phyloP scores from a whole-genome alignment of 495 filamentous ascomycete species.

The Aspergillus haitiensis region DNA sequence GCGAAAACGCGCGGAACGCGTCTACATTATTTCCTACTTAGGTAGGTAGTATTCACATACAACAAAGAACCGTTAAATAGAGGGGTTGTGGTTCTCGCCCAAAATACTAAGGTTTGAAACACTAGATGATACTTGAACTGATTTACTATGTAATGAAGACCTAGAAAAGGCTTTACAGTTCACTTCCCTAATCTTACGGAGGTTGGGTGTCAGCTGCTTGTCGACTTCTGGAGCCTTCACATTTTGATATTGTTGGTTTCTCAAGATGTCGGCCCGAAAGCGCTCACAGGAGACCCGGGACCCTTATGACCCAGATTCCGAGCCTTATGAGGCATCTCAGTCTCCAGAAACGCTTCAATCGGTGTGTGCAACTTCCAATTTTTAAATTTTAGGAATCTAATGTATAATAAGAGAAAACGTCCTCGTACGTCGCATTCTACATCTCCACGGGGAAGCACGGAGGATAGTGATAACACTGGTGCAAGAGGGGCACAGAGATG shows the following conservation, averaged over 20 bases:
- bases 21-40: too few species aligned
- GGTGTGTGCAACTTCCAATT: conserved; percentile 6
- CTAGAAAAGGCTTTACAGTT: background rate
- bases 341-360: conserved; percentile 41
- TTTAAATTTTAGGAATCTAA: conserved; percentile 17
- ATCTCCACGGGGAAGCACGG: conserved; percentile 28
- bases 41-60: too few species aligned
- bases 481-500: conserved; percentile 26
- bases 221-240: too few species aligned
- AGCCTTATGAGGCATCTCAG: conserved; percentile 47
- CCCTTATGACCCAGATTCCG: conserved; percentile 52
- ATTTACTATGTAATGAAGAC: background rate
- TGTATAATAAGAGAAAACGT: conserved; percentile 38
- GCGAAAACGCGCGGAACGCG: too few species aligned
- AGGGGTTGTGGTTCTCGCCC: too few species aligned
- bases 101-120: too few species aligned
- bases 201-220: too few species aligned
- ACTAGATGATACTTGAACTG: too few species aligned
- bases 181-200: background rate
- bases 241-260: conserved; percentile 14
- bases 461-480: conserved; percentile 28
- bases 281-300: conserved; percentile 43
- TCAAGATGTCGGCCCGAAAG: conserved; percentile 47
- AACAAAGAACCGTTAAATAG: too few species aligned
- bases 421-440: conserved; percentile 32